These are phyloP conservation scores for Eucalyptus camaldulensis DNA, from an alignment of 345 rosid genomes.

Conservation along the genomic window DNA sequence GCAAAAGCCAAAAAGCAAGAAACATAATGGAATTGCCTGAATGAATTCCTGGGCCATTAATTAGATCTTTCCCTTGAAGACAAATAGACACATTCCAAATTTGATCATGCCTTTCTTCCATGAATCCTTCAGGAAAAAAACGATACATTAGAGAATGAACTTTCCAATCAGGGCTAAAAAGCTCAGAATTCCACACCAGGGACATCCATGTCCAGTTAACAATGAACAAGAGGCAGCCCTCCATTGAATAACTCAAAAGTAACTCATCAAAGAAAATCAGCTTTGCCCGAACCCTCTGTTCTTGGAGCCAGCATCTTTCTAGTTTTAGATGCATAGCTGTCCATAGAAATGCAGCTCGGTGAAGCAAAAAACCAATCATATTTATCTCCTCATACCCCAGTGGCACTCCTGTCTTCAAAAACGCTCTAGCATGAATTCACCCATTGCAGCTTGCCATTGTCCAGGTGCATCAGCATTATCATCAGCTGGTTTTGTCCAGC, in stretches of 20 bases:
- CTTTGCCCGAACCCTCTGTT: not conserved
- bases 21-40: not conserved
- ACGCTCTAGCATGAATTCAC: conserved; percentile 73
- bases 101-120: not conserved
- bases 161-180: not conserved
- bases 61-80: not conserved
- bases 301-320: not conserved
- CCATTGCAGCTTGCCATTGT: conserved; percentile 94
- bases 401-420: conserved; percentile 92
- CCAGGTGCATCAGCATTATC: conserved; percentile 37
- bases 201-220: not conserved
- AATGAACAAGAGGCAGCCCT: not conserved
- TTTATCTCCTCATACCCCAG: conserved; percentile 87
- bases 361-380: not conserved
- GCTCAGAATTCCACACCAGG: not conserved
- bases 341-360: not conserved
- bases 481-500: conserved; percentile 46
- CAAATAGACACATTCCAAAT: not conserved
- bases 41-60: not conserved
- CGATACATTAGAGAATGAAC: not conserved
- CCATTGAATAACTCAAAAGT: not conserved
- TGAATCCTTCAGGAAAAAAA: not conserved
- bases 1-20: not conserved
- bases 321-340: not conserved
- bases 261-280: not conserved